Evolutionary conservation across 257 asterid species (phyloP), one percentile per base, ranked within the genome.

Genomic region (Datura wrightii): DNA sequence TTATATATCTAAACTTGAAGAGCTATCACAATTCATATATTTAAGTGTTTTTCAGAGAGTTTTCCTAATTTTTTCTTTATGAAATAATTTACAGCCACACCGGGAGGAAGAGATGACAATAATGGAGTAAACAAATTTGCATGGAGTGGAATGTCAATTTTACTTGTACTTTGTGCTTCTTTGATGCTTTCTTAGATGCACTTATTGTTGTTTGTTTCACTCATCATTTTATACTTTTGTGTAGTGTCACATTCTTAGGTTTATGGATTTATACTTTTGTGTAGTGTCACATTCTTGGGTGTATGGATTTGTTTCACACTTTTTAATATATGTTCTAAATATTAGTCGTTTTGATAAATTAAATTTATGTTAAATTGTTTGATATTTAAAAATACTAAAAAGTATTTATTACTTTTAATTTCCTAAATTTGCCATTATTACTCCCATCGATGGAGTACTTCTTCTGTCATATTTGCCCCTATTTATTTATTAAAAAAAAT

Each of bases 91-190:
- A 41, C 59, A 81, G 84, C 15, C 19, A 81, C 84, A 1, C 76
- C 84, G 4, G 82, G 82, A 24, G 62, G 62, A 24, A 74, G n/a
- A 19, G 24, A 71, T 72, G 80, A 34, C 4, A 46, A n/a, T 67
- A 89, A 41, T 76, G 93, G 84, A 5, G 95, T 67, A 2, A 89
- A 85, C 82, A 83, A 55, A 50, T 54, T 87, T 37, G 85, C 90
- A 60, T 89, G 89, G 89, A 79, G 83, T 85, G 97, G 93, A 67
- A 83, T 90, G 36, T 86, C 93, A 10, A 84, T 89, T 55, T 69
- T 93, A 9, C 42, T 93, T 66, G 74, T 92, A 84, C 84, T 87
- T 41, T 85, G 82, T 41, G 91, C 92, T 55, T 58, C 90, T 60
- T 9, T 90, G 56, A 85, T 91, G 86, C 88, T 91, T 79, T 87